Conservation (phyloP, 2,329 filamentous ascomycete genomes). For the Calonectria pseudoreteaudii region DNA sequence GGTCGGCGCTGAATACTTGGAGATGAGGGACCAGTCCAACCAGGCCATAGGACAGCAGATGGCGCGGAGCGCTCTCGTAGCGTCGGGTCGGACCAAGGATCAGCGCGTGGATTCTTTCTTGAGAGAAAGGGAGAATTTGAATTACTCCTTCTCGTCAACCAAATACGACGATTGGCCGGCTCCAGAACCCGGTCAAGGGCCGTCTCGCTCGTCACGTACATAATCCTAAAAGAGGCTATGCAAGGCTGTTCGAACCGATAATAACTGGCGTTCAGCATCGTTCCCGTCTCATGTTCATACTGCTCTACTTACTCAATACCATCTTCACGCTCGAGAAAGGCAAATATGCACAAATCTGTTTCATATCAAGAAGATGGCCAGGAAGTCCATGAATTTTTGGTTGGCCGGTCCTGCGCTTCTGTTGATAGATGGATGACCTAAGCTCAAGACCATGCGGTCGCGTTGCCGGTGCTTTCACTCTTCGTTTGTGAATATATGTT, state of each 20-base stretch:
- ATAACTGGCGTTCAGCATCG: not conserved
- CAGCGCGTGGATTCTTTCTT: constrained; percentile 83
- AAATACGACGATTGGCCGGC: constrained; percentile 44
- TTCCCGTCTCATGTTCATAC: not conserved
- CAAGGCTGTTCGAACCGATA: not conserved
- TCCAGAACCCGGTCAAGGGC: constrained; percentile 2
- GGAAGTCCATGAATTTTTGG: not conserved
- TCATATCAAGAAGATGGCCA: not conserved
- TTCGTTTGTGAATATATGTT: not conserved
- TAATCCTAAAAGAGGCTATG: not conserved
- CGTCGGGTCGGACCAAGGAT: constrained; percentile 65
- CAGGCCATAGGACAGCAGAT: constrained; percentile 72
- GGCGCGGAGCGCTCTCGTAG: constrained; percentile 63
- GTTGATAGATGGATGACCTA: not conserved
- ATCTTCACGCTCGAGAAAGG: not conserved
- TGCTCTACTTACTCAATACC: not conserved
- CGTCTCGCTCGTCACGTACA: constrained; percentile 13
- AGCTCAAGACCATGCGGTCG: not conserved
- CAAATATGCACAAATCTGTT: not conserved
- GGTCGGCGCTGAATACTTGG: constrained; percentile 71
- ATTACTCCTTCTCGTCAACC: constrained; percentile 47
- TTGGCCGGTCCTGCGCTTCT: not conserved
- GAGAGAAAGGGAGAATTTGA: constrained; percentile 71
- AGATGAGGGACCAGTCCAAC: constrained; percentile 75
- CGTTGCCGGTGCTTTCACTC: not conserved